Evolutionary conservation across 331 rosid species (phyloP).

Genomic region (Pyrus hybrid): DNA sequence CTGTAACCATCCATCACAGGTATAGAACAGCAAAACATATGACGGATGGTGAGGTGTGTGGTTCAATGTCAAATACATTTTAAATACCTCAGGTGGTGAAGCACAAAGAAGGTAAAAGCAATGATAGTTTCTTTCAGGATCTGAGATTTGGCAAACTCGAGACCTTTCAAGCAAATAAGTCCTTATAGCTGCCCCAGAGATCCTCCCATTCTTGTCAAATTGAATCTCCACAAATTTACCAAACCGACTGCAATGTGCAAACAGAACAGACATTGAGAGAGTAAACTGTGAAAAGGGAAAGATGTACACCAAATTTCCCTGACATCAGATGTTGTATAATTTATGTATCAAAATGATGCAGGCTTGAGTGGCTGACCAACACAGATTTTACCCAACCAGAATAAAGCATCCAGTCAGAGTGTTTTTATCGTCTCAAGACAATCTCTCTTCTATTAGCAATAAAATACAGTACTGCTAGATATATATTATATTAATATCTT

Average conservation of each 20-base stretch:
- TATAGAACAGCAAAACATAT: not conserved
- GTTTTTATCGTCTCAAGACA: not conserved
- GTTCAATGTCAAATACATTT: slow-evolving; percentile 13
- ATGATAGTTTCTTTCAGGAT: slow-evolving; percentile 95
- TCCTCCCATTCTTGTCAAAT: slow-evolving; percentile 95
- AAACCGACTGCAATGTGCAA: slow-evolving; percentile 81
- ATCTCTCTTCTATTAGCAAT: not conserved
- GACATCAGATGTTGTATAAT: not conserved
- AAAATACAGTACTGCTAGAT: not conserved
- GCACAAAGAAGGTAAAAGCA: slow-evolving; percentile 98
- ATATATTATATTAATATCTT: not conserved
- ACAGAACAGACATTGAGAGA: slow-evolving; percentile 13
- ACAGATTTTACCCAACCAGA: slow-evolving; percentile 11
- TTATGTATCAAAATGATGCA: slow-evolving; percentile 1
- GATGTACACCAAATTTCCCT: not conserved
- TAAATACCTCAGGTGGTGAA: slow-evolving; percentile 81
- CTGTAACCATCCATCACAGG: not conserved
- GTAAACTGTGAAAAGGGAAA: slow-evolving; percentile 13
- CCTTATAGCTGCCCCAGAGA: slow-evolving; percentile 90
- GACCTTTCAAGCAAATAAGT: slow-evolving; percentile 96
- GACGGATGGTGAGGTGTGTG: not conserved
- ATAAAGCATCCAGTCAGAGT: slow-evolving; percentile 1
- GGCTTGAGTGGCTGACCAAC: not conserved
- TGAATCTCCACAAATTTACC: slow-evolving; percentile 98
- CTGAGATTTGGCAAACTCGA: slow-evolving; percentile 92